Conservation (phyloP, 129 eudicot genomes). For the Flaveria trinervia region DNA sequence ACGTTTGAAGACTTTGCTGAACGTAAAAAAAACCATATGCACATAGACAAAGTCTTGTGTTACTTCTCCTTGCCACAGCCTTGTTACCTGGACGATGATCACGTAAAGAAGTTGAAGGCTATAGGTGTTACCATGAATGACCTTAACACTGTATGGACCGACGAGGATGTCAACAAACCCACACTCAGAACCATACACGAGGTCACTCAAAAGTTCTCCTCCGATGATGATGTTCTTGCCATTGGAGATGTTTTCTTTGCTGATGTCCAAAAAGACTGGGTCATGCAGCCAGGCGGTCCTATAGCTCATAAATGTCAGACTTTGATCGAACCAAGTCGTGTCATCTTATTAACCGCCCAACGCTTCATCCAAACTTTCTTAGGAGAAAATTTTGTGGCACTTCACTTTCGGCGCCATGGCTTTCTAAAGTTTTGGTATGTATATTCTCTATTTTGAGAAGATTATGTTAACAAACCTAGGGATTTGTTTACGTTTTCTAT, state of each 20-base stretch:
- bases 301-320: slow-evolving; percentile 86
- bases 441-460: not conserved
- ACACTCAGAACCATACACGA: slow-evolving; percentile 59
- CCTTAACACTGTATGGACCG: slow-evolving; percentile 74
- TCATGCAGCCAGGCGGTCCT: slow-evolving; percentile 97
- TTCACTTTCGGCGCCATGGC: slow-evolving; percentile 95
- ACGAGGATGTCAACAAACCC: slow-evolving; percentile 93
- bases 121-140: slow-evolving; percentile 63
- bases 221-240: slow-evolving; percentile 72
- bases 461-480: not conserved
- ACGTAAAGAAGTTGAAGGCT: slow-evolving; percentile 73
- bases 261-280: slow-evolving; percentile 88
- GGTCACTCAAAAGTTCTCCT: slow-evolving; percentile 64
- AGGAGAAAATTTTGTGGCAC: slow-evolving; percentile 76
- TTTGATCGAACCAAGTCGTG: slow-evolving; percentile 79
- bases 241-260: slow-evolving; percentile 99
- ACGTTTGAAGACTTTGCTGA: slow-evolving; percentile 78
- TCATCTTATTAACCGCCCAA: slow-evolving; percentile 89
- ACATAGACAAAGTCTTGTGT: slow-evolving; percentile 74
- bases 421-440: slow-evolving; percentile 93
- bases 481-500: slow-evolving; percentile 9
- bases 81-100: slow-evolving; percentile 86
- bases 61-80: slow-evolving; percentile 75
- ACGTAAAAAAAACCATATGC: slow-evolving; percentile 56
- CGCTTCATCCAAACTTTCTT: slow-evolving; percentile 86